Evolutionary conservation across 2,329 filamentous ascomycete species (phyloP).

Genomic region (Stagonosporopsis tanaceti): DNA sequence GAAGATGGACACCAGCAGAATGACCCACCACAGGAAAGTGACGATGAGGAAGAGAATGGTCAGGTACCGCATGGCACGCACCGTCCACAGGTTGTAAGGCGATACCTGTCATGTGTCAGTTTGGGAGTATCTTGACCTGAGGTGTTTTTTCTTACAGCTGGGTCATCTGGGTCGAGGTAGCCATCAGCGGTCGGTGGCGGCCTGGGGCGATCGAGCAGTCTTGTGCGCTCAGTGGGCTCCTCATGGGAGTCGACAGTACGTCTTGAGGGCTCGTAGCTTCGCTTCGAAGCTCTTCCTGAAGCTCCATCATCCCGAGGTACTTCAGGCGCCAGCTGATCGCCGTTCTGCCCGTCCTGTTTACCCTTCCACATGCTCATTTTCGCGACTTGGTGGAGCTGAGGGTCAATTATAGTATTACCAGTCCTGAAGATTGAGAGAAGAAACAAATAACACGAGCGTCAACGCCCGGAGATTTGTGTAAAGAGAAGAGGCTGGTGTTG

Average conservation of each 20-base stretch:
- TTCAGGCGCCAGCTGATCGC: constrained; percentile 40
- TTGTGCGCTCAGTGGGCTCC: constrained; percentile 67
- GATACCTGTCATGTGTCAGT: constrained; percentile 61
- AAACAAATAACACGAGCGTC: constrained; percentile 8
- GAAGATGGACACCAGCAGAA: constrained; percentile 89
- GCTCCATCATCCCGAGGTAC: constrained; percentile 33
- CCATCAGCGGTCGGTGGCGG: constrained; percentile 63
- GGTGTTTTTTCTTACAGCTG: constrained; percentile 67
- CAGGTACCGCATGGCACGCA: constrained; percentile 79
- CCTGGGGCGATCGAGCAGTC: constrained; percentile 67
- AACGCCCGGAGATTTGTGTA: constrained; percentile 4
- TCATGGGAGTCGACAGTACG: constrained; percentile 54
- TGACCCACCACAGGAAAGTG: constrained; percentile 90
- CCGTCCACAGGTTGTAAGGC: constrained; percentile 93
- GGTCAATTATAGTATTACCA: constrained; percentile 7
- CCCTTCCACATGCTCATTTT: constrained; percentile 63
- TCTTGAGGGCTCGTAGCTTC: constrained; percentile 40
- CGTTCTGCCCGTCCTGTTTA: constrained; percentile 57
- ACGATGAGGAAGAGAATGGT: constrained; percentile 78
- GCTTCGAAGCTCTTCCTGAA: constrained; percentile 36
- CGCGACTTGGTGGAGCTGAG: constrained; percentile 23
- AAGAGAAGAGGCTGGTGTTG: constrained; percentile 17
- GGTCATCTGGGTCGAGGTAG: constrained; percentile 80
- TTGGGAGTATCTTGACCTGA: neutral
- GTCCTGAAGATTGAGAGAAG: neutral